Conservation (phyloP, 164 flowering plant species). For the Euptelea pleiosperma region DNA sequence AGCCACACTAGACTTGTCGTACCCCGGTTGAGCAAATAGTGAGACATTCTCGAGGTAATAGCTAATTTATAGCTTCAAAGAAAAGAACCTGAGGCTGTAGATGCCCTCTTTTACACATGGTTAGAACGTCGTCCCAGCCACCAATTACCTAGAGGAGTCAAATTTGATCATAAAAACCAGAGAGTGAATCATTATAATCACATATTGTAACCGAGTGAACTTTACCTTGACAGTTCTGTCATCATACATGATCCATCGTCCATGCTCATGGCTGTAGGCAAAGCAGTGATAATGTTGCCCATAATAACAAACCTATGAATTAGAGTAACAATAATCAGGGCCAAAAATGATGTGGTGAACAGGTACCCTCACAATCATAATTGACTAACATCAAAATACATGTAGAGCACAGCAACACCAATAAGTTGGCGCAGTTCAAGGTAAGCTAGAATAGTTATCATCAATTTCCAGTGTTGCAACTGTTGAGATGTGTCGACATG, state of each 20-base stretch:
- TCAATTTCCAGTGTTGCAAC: too few species aligned
- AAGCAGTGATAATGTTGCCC: constrained; percentile 99
- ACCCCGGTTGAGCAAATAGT: constrained; percentile 11
- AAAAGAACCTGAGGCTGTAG: constrained; percentile 97
- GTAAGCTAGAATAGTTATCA: too few species aligned
- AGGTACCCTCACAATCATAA: background rate
- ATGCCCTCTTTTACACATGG: constrained; percentile 85
- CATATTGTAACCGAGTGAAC: background rate
- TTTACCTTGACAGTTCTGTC: constrained; percentile 90
- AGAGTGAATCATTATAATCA: background rate
- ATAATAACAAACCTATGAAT: constrained; percentile 85
- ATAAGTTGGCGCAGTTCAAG: too few species aligned
- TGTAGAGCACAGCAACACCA: background rate
- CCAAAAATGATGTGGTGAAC: background rate
- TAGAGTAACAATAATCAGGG: background rate
- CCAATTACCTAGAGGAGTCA: constrained; percentile 65
- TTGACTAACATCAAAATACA: background rate
- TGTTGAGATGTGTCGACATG: too few species aligned
- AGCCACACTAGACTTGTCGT: constrained; percentile 15
- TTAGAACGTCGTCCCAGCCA: constrained; percentile 76
- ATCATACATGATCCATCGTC: constrained; percentile 89
- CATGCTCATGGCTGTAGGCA: constrained; percentile 77
- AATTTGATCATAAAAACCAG: constrained; percentile 13
- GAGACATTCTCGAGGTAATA: constrained; percentile 11
- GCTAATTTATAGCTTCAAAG: constrained; percentile 78